Evolutionary conservation across 78 protist species (phyloP).

Genomic region (Dictyostelium citrinum): DNA sequence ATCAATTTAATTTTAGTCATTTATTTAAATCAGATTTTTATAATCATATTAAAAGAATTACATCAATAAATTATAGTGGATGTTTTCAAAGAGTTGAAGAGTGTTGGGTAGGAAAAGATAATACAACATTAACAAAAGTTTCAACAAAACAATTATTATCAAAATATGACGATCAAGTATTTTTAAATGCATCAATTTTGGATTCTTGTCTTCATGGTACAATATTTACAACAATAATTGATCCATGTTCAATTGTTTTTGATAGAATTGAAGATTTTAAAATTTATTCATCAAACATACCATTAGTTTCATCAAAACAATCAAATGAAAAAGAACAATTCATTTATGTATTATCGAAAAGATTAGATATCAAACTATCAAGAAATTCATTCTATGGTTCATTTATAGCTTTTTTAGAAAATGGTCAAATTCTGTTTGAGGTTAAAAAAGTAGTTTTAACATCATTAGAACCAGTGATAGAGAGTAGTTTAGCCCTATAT

Average conservation of each 20-base stretch:
- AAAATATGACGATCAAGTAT: background rate
- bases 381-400: background rate
- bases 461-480: background rate
- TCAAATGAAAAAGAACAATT: background rate
- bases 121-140: background rate
- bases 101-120: background rate
- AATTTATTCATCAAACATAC: background rate
- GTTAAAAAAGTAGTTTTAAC: background rate
- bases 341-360: background rate
- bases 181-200: background rate
- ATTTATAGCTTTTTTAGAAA: background rate
- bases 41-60: background rate
- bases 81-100: constrained; percentile 12
- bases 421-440: background rate
- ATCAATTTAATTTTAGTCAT: background rate
- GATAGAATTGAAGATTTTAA: background rate
- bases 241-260: background rate
- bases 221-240: background rate
- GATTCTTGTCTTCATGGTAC: constrained; percentile 1
- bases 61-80: background rate
- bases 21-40: background rate
- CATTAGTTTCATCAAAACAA: background rate
- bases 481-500: background rate
- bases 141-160: background rate
- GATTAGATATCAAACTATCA: background rate